These are phyloP conservation scores for Gymnopilus dilepis DNA, from an alignment of 768 basidiomycete genomes.

Conservation along the genomic window DNA sequence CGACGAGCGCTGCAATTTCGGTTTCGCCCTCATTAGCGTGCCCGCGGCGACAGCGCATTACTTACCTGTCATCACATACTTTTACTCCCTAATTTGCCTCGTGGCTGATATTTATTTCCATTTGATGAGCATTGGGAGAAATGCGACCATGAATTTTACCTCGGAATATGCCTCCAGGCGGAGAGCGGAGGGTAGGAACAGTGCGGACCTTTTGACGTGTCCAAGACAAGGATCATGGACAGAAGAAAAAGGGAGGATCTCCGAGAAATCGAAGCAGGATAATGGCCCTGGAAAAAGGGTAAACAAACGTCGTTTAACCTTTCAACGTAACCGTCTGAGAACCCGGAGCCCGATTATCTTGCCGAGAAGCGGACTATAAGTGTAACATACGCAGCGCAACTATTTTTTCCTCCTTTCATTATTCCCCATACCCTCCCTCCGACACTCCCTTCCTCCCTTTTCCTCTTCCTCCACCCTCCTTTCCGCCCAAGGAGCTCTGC, in stretches of 20 bases:
- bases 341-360: slow-evolving; percentile 26
- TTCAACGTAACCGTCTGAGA: slow-evolving; percentile 10
- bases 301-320: slow-evolving; percentile 12
- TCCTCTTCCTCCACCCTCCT: slow-evolving; percentile 8
- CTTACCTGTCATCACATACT: slow-evolving; percentile 7
- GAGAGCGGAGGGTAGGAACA: background rate
- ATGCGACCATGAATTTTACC: background rate
- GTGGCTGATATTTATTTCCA: slow-evolving; percentile 26
- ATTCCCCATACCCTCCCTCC: background rate
- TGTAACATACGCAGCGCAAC: slow-evolving; percentile 25
- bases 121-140: slow-evolving; percentile 18
- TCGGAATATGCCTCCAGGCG: slow-evolving; percentile 6
- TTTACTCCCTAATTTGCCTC: slow-evolving; percentile 20
- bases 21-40: slow-evolving; percentile 1
- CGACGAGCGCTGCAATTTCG: background rate
- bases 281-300: slow-evolving; percentile 9
- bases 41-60: background rate
- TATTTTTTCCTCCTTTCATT: slow-evolving; percentile 17
- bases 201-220: background rate
- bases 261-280: background rate
- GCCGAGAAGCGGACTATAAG: slow-evolving; percentile 30
- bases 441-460: slow-evolving; percentile 19
- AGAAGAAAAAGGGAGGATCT: background rate
- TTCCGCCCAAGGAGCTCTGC: background rate
- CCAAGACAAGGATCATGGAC: background rate